These are phyloP conservation scores for Tieghemiomyces parasiticus DNA, from an alignment of 192 early-diverging fungal species.

Conservation along the genomic window DNA sequence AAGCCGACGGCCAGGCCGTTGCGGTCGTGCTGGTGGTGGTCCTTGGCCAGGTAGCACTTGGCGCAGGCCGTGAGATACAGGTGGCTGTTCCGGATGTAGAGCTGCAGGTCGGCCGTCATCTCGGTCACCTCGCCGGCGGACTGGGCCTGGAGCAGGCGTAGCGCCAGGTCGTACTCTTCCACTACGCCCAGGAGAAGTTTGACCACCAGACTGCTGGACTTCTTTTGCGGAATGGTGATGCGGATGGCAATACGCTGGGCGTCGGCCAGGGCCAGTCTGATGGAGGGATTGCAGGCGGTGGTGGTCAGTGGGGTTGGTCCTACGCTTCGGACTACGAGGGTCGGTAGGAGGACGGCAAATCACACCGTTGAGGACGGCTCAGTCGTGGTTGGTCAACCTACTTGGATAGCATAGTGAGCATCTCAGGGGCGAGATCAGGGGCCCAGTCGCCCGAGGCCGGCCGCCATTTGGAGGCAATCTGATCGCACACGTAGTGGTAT, in stretches of 20 bases:
- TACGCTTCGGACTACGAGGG: too few species aligned
- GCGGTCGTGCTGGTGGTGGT: background rate
- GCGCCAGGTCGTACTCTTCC: conserved; percentile 7
- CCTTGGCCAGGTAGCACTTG: conserved; percentile 7
- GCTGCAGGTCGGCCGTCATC: conserved; percentile 5
- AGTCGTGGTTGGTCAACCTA: too few species aligned
- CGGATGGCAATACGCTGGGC: conserved; percentile 11
- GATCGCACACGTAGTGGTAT: too few species aligned
- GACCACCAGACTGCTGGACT: background rate
- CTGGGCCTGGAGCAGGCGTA: conserved; percentile 9
- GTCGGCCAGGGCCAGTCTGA: conserved; percentile 8
- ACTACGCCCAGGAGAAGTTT: conserved; percentile 6
- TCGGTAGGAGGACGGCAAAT: too few species aligned
- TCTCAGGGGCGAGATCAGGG: too few species aligned
- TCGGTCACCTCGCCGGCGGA: background rate
- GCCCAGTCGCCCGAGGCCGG: too few species aligned
- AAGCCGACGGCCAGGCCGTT: conserved; percentile 3
- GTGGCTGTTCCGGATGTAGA: conserved; percentile 1
- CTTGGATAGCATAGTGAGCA: too few species aligned
- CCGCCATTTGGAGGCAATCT: too few species aligned
- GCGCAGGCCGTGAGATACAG: conserved; percentile 3
- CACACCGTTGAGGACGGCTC: too few species aligned
- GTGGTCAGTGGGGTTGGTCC: too few species aligned
- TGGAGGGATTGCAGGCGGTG: too few species aligned
- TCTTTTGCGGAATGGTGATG: conserved; percentile 1